Conservation (phyloP, 2,329 filamentous ascomycete species). For the Pseudomassariella vexata region DNA sequence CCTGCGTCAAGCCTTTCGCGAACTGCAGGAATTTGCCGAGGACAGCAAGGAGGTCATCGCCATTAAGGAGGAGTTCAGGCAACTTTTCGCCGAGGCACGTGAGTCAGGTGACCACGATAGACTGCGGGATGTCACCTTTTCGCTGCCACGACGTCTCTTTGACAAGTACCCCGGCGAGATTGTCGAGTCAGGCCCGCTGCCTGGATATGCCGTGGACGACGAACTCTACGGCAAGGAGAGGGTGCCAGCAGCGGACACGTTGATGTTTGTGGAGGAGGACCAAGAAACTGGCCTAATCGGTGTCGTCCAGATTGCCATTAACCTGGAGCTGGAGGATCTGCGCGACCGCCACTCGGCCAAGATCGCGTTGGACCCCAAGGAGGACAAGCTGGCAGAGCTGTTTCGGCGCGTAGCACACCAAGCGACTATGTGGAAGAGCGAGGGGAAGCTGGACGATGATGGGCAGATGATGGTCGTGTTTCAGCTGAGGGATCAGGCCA, state of each 20-base stretch:
- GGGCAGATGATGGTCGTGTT: no score
- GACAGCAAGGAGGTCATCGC: conserved; percentile 2
- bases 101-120: conserved; percentile 7
- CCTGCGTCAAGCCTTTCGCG: conserved; percentile 1
- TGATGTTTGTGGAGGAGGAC: conserved; percentile 9
- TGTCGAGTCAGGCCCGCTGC: conserved; percentile 10
- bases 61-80: conserved; percentile 1
- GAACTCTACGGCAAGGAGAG: conserved; percentile 8
- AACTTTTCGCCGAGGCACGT: conserved; percentile 8
- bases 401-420: conserved; percentile 7
- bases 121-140: conserved; percentile 9
- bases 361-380: conserved; percentile 3
- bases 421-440: conserved; percentile 5
- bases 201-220: conserved; percentile 7
- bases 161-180: background rate
- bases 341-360: conserved; percentile 1
- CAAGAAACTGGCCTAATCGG: background rate
- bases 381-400: conserved; percentile 9
- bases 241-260: conserved; percentile 12
- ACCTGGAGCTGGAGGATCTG: conserved; percentile 8
- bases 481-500: no score
- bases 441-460: conserved; percentile 3
- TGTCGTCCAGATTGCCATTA: conserved; percentile 7
- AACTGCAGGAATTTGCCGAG: conserved; percentile 1
- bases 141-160: background rate